Conservation (phyloP, 352 stramenopile genomes). For the Albugo laibachii region DNA sequence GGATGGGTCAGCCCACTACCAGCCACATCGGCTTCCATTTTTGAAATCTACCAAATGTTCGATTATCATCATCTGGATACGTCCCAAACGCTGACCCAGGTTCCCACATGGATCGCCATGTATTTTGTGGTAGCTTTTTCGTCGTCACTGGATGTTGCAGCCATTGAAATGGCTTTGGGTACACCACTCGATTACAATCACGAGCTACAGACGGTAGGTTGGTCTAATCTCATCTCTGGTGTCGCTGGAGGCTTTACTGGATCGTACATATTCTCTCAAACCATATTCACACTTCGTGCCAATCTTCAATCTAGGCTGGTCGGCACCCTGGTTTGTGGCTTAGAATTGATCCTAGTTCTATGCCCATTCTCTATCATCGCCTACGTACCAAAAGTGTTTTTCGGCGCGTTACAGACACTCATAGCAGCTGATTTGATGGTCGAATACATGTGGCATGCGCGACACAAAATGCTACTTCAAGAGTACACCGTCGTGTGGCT, state of each 20-base stretch:
- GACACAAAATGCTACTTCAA: conserved; percentile 62
- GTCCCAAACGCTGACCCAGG: conserved; percentile 32
- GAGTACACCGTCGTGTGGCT: conserved; percentile 88
- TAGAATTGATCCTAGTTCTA: conserved; percentile 60
- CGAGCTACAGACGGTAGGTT: conserved; percentile 88
- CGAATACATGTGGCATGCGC: conserved; percentile 88
- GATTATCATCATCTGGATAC: conserved; percentile 41
- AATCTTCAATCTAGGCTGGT: conserved; percentile 51
- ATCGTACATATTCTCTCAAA: conserved; percentile 98
- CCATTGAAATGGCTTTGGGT: conserved; percentile 92
- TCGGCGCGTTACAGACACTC: conserved; percentile 91
- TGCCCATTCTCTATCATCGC: conserved; percentile 88
- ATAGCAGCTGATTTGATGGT: conserved; percentile 94
- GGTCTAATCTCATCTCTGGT: conserved; percentile 92
- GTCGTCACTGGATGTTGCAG: conserved; percentile 93
- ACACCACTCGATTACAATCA: conserved; percentile 89
- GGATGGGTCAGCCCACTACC: conserved; percentile 85
- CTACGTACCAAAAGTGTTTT: conserved; percentile 95
- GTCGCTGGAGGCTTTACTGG: conserved; percentile 94
- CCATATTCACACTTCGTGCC: conserved; percentile 73
- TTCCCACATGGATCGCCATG: conserved; percentile 91
- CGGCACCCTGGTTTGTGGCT: conserved; percentile 51
- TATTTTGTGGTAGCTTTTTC: conserved; percentile 97
- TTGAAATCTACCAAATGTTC: conserved; percentile 68
- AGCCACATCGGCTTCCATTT: conserved; percentile 25